Evolutionary conservation across 495 filamentous ascomycete genomes (phyloP).

Genomic region (Aspergillus incahuasiensis): DNA sequence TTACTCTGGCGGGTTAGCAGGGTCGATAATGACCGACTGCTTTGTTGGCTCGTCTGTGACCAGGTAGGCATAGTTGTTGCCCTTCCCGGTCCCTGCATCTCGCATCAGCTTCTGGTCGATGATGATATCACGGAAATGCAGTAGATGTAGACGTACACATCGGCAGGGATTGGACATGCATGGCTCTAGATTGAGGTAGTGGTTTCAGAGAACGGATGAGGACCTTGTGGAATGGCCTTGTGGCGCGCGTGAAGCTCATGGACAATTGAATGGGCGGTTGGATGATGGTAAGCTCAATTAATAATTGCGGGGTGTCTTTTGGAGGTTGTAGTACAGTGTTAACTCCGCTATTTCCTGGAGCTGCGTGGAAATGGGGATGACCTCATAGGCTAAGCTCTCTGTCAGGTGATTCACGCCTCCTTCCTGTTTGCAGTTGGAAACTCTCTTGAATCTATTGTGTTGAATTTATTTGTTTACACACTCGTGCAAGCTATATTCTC

Average conservation of each 20-base stretch:
- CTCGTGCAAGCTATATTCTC: too few species aligned
- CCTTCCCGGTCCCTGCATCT: constrained; percentile 76
- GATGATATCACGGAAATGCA: not conserved
- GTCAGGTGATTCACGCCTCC: not conserved
- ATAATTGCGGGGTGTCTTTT: not conserved
- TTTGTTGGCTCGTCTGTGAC: constrained; percentile 87
- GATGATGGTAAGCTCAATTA: constrained; percentile 7
- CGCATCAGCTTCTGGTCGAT: constrained; percentile 11
- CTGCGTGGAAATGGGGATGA: constrained; percentile 15
- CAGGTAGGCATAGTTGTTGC: constrained; percentile 96
- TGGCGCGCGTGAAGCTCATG: constrained; percentile 29
- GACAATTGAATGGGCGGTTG: not conserved
- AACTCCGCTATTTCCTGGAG: not conserved
- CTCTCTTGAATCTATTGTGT: too few species aligned
- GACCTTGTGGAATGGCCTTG: constrained; percentile 12
- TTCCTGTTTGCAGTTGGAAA: not conserved
- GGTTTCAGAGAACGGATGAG: constrained; percentile 1
- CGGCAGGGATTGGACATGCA: constrained; percentile 97
- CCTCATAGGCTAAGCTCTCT: constrained; percentile 14
- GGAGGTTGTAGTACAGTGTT: not conserved
- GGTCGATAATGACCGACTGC: constrained; percentile 93
- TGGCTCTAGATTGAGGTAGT: constrained; percentile 39
- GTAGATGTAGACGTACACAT: constrained; percentile 72
- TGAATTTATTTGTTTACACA: too few species aligned
- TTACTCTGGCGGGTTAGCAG: constrained; percentile 88